phyloP scores from a whole-genome alignment of 257 asterid genomes.

The Solanum gracilifrons region DNA sequence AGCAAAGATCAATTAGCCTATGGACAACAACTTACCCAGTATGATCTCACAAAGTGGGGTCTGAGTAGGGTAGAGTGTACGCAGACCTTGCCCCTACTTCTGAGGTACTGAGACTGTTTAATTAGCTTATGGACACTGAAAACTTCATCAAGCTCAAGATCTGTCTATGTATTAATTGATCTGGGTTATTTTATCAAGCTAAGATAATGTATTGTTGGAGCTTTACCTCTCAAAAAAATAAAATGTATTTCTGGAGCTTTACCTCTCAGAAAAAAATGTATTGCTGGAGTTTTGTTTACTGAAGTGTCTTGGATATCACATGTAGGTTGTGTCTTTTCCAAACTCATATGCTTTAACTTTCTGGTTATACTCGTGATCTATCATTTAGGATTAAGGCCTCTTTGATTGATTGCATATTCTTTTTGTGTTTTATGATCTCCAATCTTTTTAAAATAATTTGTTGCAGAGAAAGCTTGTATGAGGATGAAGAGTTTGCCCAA shows the following conservation, averaged over 20 bases:
- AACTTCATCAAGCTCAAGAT: neutral
- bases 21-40: neutral
- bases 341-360: neutral
- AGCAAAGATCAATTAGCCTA: neutral
- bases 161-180: neutral
- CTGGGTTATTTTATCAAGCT: neutral
- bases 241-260: neutral
- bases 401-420: neutral
- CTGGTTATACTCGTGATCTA: neutral
- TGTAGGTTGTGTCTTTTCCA: neutral
- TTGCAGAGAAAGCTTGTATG: slow-evolving; percentile 60
- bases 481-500: slow-evolving; percentile 67
- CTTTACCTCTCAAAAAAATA: neutral
- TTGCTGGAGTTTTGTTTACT: neutral
- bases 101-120: neutral
- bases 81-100: neutral
- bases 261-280: too few species aligned
- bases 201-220: neutral
- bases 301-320: neutral
- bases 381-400: neutral
- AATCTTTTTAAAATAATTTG: neutral
- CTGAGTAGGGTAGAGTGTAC: neutral
- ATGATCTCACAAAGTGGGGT: neutral
- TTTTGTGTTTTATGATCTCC: neutral
- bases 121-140: neutral